These are phyloP conservation scores for Pistacia atlantica DNA, from an alignment of 345 rosid species.

Conservation along the genomic window DNA sequence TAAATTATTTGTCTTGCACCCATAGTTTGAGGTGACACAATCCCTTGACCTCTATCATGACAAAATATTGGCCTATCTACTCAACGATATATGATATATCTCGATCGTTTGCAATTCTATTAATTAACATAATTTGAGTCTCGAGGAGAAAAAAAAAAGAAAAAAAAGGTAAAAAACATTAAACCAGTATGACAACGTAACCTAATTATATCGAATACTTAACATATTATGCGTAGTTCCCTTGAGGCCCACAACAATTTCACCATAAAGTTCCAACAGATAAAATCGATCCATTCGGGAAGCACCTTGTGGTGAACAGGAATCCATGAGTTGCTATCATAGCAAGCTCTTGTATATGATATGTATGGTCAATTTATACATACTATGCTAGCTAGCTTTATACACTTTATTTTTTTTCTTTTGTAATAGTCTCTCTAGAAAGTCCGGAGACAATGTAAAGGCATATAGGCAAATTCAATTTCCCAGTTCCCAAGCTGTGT, in stretches of 20 bases:
- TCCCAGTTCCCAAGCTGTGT: conserved; percentile 12
- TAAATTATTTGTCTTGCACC: too few relatives aligned
- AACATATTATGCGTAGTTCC: too few relatives aligned
- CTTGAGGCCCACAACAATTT: background rate
- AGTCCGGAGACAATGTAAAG: background rate
- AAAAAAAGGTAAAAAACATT: too few relatives aligned
- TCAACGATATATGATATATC: too few relatives aligned
- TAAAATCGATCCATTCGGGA: background rate
- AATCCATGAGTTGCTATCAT: background rate
- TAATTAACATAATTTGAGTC: too few relatives aligned
- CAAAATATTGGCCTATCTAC: too few relatives aligned
- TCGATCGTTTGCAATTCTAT: too few relatives aligned
- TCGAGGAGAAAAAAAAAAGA: too few relatives aligned
- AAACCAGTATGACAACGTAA: too few relatives aligned
- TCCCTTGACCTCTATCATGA: too few relatives aligned
- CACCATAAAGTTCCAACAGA: background rate
- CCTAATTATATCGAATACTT: too few relatives aligned
- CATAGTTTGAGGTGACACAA: too few relatives aligned
- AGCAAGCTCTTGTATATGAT: background rate
- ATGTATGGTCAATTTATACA: conserved; percentile 2
- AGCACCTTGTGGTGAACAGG: conserved; percentile 6
- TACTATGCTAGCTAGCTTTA: background rate
- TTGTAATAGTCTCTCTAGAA: background rate
- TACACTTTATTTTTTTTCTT: background rate
- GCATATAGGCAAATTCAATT: conserved; percentile 1